Evolutionary conservation across 1,139 yeast species (phyloP).

Genomic region (Waltiozyma sp.): DNA sequence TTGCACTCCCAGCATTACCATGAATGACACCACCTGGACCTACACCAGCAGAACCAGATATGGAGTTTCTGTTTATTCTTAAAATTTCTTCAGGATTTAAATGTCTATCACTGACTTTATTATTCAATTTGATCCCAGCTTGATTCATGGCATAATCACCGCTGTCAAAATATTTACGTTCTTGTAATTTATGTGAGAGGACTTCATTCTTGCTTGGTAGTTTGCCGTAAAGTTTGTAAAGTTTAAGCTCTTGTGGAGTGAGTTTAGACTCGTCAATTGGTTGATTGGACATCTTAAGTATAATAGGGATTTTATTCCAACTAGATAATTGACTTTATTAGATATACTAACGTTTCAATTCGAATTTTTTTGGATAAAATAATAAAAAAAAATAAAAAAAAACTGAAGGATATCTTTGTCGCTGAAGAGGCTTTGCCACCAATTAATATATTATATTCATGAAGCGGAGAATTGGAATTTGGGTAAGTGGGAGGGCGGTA

Average conservation of each 20-base stretch:
- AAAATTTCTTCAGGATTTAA: constrained; percentile 16
- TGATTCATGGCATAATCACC: constrained; percentile 96
- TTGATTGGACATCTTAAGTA: background rate
- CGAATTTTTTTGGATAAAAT: too few relatives aligned
- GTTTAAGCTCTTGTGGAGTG: constrained; percentile 56
- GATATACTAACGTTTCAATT: too few relatives aligned
- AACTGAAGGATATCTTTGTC: too few relatives aligned
- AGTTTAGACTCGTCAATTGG: constrained; percentile 42
- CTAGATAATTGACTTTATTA: too few relatives aligned
- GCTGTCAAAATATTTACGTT: constrained; percentile 89
- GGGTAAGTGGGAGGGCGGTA: too few relatives aligned
- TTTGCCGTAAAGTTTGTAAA: constrained; percentile 78
- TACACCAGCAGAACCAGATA: constrained; percentile 10
- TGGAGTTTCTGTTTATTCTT: constrained; percentile 14
- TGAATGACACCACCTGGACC: constrained; percentile 2
- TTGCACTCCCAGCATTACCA: constrained; percentile 7
- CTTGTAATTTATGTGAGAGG: constrained; percentile 68
- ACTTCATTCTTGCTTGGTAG: constrained; percentile 81
- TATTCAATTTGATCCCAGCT: constrained; percentile 29
- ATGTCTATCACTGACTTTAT: constrained; percentile 13
- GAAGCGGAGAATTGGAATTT: too few relatives aligned
- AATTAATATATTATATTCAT: too few relatives aligned
- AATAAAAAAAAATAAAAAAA: too few relatives aligned
- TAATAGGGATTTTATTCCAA: too few relatives aligned
- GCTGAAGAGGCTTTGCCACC: too few relatives aligned